These are phyloP conservation scores for Colletotrichum shisoi DNA, from an alignment of 2,329 filamentous ascomycete genomes.

Conservation along the genomic window DNA sequence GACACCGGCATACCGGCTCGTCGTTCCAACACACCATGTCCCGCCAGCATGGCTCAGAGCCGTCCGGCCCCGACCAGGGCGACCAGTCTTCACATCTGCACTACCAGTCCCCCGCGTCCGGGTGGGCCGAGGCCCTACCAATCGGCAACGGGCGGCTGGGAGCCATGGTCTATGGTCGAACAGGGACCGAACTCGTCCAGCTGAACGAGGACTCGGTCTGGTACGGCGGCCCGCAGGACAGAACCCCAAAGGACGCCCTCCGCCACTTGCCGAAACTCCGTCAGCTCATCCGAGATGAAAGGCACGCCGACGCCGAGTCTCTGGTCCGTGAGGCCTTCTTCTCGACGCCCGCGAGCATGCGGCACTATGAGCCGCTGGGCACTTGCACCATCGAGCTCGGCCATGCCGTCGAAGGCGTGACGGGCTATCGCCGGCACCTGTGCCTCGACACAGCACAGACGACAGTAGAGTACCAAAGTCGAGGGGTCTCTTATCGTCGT, in stretches of 20 bases:
- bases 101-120: conserved; percentile 45
- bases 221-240: conserved; percentile 53
- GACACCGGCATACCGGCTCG: conserved; percentile 33
- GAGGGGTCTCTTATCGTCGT: conserved; percentile 40
- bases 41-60: conserved; percentile 2
- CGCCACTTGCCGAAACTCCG: conserved; percentile 49
- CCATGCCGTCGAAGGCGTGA: conserved; percentile 42
- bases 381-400: conserved; percentile 52
- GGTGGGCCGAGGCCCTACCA: conserved; percentile 49
- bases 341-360: conserved; percentile 55
- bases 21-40: conserved; percentile 26
- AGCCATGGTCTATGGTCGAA: conserved; percentile 52
- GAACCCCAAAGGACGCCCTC: conserved; percentile 49
- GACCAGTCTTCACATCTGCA: conserved; percentile 40
- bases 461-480: conserved; percentile 32
- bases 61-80: conserved; percentile 14
- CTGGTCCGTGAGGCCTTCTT: conserved; percentile 50
- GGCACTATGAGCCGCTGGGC: conserved; percentile 56
- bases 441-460: conserved; percentile 34
- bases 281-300: conserved; percentile 49
- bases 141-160: conserved; percentile 55
- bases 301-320: conserved; percentile 39
- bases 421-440: conserved; percentile 37
- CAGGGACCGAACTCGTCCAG: conserved; percentile 49
- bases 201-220: conserved; percentile 59